Evolutionary conservation across 768 basidiomycete genomes (phyloP), one percentile per base, ranked within the genome.

Genomic region (Amanita thiersii): DNA sequence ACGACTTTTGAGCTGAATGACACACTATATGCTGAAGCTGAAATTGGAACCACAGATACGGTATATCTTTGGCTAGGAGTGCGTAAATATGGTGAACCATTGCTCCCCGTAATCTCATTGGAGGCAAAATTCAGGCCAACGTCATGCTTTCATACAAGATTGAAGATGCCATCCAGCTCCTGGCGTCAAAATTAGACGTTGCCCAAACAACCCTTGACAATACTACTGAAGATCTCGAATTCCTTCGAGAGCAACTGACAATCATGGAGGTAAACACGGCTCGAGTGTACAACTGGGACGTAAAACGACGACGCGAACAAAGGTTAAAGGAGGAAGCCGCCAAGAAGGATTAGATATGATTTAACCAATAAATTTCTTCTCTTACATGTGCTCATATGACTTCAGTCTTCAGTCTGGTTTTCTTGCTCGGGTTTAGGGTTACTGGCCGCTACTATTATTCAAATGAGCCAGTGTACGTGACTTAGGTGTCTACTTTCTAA

Each of bases 31-130:
- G 91, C 92, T 3, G 89, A 94, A 53, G 94, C 93, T 4, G 79
- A 86, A 49, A 65, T 97, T 2, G 79, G 88, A 46, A 81, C 91
- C 47, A 83, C 81, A 0, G 92, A 94, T 41, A 81, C 81, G 0
- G 93, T 98, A 7, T 92, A 81, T 53, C 68, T 99, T 19, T 99
- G 96, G 94, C 79, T 99, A 14, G 94, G 94, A 21, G 93, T 97
- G 64, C 54, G 85, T 63, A 12, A 1, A 9, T 38, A 44, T 39
- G 17, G 6, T 29, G 15, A 39, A 20, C n/a, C n/a, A n/a, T n/a
- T n/a, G n/a, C 28, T 40, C 25, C 26, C 28, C 20, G 25, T 18
- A 18, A 30, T 28, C 23, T 36, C 18, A 14, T 9, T 25, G 19
- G 37, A 7, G 33, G 12, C 12, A 3, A 10, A 15, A 17, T 25